Base-by-base conservation (phyloP, 2,329 filamentous ascomycete genomes). In the Fusarium guadeloupense region DNA sequence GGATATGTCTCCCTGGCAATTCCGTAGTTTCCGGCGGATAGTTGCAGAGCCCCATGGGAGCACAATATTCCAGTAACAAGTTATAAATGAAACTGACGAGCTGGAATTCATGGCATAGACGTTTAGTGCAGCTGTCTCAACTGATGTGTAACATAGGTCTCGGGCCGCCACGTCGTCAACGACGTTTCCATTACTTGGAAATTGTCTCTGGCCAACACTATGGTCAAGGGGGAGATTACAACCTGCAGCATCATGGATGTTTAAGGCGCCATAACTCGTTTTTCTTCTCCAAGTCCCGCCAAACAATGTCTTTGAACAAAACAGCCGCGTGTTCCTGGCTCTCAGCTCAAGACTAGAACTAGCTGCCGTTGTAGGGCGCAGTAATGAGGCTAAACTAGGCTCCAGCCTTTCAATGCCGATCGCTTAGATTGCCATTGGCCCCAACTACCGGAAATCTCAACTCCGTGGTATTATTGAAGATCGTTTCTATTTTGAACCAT, bases 161-260 rank as follows among this genome's bases (percentile, higher is more conserved):
- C 21, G 12, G 13, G 9, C 5, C 31, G 59, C 59, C 54, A 63
- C 59, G 33, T 64, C 54, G 59, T 64, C 59, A 64, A 38, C 26
- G 44, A 51, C 37, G 21, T 16, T 10, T 20, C 2, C 10, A 30
- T 26, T 34, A 17, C 4, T 9, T n/a, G 17, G 12, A 23, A 6
- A 52, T 41, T 58, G 54, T 19, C 43, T 33, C 20, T 8, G 19
- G 10, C 41, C 9, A 14, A 25, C 21, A 37, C 31, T 6, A 30
- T 40, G 13, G 25, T 25, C 20, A 10, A 25, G 37, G 10, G 14
- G 23, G 16, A 21, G 6, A 4, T 28, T 25, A 23, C 33, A 34
- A 25, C 21, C 23, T 41, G 38, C 33, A 48, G 16, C 14, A 23
- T 21, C 16, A 26, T 38, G 9, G 30, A 33, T 31, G 16, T n/a